Evolutionary conservation across 148 eudicot genomes (phyloP).

Genomic region (Diospyros lotus): DNA sequence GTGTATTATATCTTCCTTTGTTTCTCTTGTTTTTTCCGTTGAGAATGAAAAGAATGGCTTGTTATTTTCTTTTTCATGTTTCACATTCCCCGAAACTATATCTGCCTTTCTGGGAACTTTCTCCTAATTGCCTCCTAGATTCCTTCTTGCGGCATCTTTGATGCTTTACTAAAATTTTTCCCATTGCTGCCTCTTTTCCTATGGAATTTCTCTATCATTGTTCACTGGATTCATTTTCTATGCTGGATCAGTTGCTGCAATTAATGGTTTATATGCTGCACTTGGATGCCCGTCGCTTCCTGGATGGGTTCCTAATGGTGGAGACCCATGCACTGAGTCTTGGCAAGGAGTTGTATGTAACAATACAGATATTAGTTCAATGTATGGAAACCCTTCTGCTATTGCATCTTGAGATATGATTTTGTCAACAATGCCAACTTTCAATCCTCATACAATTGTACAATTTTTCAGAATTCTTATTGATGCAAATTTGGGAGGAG

Average conservation of each 20-base stretch:
- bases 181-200: neutral
- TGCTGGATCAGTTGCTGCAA: constrained; percentile 68
- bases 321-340: constrained; percentile 76
- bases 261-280: constrained; percentile 65
- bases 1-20: neutral
- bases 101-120: neutral
- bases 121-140: neutral
- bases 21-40: neutral
- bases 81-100: neutral
- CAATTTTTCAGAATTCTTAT: constrained; percentile 45
- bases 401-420: neutral
- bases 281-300: constrained; percentile 76
- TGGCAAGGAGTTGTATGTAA: constrained; percentile 93
- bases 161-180: neutral
- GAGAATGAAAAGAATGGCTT: too few species aligned
- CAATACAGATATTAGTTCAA: constrained; percentile 44
- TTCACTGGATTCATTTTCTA: constrained; percentile 12
- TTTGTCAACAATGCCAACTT: neutral
- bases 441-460: constrained; percentile 11
- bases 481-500: constrained; percentile 73
- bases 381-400: constrained; percentile 39
- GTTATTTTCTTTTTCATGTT: too few species aligned
- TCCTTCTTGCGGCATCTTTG: neutral
- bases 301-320: constrained; percentile 71
- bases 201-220: constrained; percentile 1